Percentiles rank a stretch among this genome's conserved stretches.
Evolutionary conservation across 2,329 filamentous ascomycete genomes (phyloP).

Genomic region (Drechslerella coelobrocha): DNA sequence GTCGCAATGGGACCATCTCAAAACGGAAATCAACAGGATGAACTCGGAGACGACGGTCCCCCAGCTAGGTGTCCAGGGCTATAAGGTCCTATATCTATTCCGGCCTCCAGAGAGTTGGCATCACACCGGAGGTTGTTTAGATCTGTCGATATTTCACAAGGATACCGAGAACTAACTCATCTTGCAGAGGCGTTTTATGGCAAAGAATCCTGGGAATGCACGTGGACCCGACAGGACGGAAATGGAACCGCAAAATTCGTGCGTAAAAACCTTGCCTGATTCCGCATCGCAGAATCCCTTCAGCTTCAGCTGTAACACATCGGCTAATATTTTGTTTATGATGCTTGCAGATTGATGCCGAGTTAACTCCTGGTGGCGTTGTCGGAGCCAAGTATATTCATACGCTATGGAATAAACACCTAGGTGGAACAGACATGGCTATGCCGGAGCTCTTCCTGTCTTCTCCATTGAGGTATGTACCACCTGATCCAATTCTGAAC

Average conservation of each 20-base stretch:
- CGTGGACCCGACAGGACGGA: slow-evolving; percentile 48
- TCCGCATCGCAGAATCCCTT: slow-evolving; percentile 3
- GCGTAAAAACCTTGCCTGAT: neutral
- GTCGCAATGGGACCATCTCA: slow-evolving; percentile 45
- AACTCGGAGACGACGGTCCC: slow-evolving; percentile 20
- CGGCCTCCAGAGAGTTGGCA: slow-evolving; percentile 47
- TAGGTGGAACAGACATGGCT: slow-evolving; percentile 22
- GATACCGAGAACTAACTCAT: neutral
- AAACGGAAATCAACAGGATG: slow-evolving; percentile 25
- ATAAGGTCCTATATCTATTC: slow-evolving; percentile 48
- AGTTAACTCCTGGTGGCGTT: slow-evolving; percentile 35
- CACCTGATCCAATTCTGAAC: neutral
- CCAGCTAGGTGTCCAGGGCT: slow-evolving; percentile 22
- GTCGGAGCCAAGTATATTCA: slow-evolving; percentile 31
- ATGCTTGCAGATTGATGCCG: slow-evolving; percentile 34
- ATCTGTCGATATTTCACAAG: slow-evolving; percentile 13
- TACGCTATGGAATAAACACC: slow-evolving; percentile 29
- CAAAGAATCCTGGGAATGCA: slow-evolving; percentile 44
- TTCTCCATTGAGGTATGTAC: slow-evolving; percentile 43
- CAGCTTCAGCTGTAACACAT: neutral
- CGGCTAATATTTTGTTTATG: slow-evolving; percentile 2
- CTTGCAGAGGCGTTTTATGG: slow-evolving; percentile 39
- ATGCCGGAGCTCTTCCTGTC: slow-evolving; percentile 44
- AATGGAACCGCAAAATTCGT: slow-evolving; percentile 47
- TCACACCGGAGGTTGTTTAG: slow-evolving; percentile 47